These are phyloP conservation scores for Candida yuanshanica DNA, from an alignment of 805 yeast species.

Conservation along the genomic window DNA sequence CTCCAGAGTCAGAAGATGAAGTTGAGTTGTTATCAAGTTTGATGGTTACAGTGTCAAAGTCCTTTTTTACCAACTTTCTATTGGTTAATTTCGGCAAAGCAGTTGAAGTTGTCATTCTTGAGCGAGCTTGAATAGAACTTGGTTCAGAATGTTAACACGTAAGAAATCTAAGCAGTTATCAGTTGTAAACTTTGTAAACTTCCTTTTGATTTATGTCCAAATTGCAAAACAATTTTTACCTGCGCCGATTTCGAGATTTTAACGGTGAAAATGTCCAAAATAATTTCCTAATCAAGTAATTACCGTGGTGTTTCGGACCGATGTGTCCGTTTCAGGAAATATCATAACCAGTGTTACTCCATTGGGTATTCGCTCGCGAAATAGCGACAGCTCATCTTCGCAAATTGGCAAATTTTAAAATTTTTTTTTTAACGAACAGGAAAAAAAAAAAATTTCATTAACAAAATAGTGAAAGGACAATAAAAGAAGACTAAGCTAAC, in stretches of 20 bases:
- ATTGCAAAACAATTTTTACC: too few relatives aligned
- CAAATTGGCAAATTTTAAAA: conserved; percentile 1
- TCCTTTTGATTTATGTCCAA: too few relatives aligned
- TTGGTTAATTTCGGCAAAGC: neutral
- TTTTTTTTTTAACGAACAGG: conserved; percentile 5
- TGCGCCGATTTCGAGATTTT: too few relatives aligned
- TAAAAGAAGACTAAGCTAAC: conserved; percentile 5
- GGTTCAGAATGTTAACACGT: neutral
- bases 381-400: neutral
- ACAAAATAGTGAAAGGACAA: conserved; percentile 3
- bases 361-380: too few relatives aligned
- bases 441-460: neutral
- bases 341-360: too few relatives aligned
- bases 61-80: neutral
- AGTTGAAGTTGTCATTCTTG: neutral
- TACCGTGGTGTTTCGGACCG: too few relatives aligned
- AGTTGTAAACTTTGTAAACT: neutral
- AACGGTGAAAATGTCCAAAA: too few relatives aligned
- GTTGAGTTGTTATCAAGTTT: neutral
- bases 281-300: too few relatives aligned
- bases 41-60: neutral
- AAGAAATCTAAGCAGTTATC: neutral
- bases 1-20: neutral
- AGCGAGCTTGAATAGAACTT: too few relatives aligned
- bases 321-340: too few relatives aligned